phyloP scores from a whole-genome alignment of 2,329 filamentous ascomycete genomes.

The Monascus ruber region DNA sequence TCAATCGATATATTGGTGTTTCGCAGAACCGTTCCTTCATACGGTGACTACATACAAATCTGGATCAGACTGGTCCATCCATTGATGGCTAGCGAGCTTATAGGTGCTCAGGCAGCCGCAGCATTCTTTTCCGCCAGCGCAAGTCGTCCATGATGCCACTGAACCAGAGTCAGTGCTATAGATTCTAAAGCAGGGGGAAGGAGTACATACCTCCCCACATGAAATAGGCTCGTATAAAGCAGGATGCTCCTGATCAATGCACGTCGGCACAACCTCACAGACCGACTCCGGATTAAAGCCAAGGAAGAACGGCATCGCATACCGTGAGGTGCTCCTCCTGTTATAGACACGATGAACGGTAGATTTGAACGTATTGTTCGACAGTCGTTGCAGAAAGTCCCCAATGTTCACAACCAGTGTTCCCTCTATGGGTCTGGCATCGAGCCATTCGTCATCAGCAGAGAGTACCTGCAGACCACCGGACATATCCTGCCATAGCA shows the following conservation, averaged over 20 bases:
- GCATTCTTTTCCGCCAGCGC: no score
- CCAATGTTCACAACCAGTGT: constrained; percentile 44
- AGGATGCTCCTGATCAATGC: constrained; percentile 35
- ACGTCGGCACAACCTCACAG: constrained; percentile 32
- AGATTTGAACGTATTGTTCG: constrained; percentile 40
- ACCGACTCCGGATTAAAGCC: constrained; percentile 42
- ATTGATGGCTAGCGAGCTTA: no score
- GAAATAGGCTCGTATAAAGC: constrained; percentile 42
- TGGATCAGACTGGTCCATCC: no score
- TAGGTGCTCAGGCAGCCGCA: no score
- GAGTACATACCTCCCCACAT: constrained; percentile 30
- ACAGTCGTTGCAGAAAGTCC: constrained; percentile 42
- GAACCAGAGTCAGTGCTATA: no score
- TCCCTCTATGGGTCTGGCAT: constrained; percentile 26
- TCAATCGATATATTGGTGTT: no score
- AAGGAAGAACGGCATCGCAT: constrained; percentile 49
- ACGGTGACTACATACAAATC: no score
- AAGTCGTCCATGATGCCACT: no score
- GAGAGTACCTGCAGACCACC: constrained; percentile 37
- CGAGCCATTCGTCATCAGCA: constrained; percentile 20
- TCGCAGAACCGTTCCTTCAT: no score
- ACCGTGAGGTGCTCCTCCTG: constrained; percentile 25
- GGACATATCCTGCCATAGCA: constrained; percentile 34
- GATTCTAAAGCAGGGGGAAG: not conserved
- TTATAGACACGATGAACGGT: constrained; percentile 41